Conservation (phyloP, 108 stramenopile genomes). For the Cyclotella atomus region DNA sequence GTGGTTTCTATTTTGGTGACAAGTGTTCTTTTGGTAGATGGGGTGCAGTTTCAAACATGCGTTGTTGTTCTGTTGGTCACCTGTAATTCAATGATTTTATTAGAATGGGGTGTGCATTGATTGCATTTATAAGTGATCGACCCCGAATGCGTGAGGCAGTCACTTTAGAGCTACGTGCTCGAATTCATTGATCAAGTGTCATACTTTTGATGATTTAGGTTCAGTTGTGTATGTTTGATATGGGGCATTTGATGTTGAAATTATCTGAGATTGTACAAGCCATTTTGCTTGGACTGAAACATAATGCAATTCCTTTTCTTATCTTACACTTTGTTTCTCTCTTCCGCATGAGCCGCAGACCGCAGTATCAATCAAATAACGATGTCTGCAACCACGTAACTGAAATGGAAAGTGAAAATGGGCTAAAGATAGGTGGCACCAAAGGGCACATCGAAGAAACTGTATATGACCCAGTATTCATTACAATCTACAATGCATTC, state of each 20-base stretch:
- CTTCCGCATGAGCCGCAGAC: no score
- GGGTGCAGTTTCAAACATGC: conserved; percentile 19
- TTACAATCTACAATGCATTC: conserved; percentile 39
- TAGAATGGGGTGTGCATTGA: conserved; percentile 17
- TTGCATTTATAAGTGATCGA: conserved; percentile 30
- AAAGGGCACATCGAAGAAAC: conserved; percentile 53
- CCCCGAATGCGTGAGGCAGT: conserved; percentile 38
- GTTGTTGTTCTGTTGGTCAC: neutral
- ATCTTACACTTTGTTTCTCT: no score
- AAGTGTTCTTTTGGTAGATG: neutral
- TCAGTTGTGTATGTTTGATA: conserved; percentile 1
- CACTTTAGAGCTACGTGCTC: conserved; percentile 51
- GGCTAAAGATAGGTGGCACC: conserved; percentile 37
- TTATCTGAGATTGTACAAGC: neutral
- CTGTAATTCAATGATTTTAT: conserved; percentile 22
- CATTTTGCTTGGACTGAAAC: neutral
- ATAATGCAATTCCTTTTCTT: no score
- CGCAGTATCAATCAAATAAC: no score
- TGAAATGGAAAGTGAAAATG: neutral
- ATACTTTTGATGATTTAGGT: conserved; percentile 4
- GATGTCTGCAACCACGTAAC: no score
- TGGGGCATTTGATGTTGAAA: neutral
- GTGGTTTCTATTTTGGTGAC: conserved; percentile 29
- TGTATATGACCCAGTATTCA: conserved; percentile 37
- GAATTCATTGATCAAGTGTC: neutral